Conservation (phyloP, 768 basidiomycete genomes). For the Coprinopsis marcescibilis region DNA sequence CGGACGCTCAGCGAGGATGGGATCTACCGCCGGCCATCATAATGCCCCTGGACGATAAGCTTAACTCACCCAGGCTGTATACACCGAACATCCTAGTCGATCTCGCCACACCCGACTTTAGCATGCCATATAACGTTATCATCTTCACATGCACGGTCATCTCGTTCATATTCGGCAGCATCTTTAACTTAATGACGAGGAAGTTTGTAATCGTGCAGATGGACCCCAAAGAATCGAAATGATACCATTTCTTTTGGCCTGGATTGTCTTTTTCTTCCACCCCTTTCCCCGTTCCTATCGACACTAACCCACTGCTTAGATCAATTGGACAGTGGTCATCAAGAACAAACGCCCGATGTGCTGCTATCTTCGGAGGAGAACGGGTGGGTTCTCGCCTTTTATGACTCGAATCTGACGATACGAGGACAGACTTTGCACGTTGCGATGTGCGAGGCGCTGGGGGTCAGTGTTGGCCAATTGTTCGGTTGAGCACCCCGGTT, state of each 20-base stretch:
- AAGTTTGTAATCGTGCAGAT: conserved; percentile 56
- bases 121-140: conserved; percentile 99
- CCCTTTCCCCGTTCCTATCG: not conserved
- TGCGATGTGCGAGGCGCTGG: too few relatives aligned
- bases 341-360: too few relatives aligned
- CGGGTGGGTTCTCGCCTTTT: too few relatives aligned
- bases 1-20: conserved; percentile 94
- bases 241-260: not conserved
- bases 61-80: conserved; percentile 48
- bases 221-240: not conserved
- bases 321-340: too few relatives aligned
- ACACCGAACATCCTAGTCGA: conserved; percentile 80
- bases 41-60: conserved; percentile 32
- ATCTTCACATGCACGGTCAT: conserved; percentile 91
- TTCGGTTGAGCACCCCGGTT: too few relatives aligned
- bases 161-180: conserved; percentile 87
- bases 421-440: too few relatives aligned
- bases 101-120: conserved; percentile 97
- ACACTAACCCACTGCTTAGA: not conserved
- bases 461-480: too few relatives aligned
- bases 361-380: too few relatives aligned
- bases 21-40: conserved; percentile 86
- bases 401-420: too few relatives aligned
- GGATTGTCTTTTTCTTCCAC: not conserved
- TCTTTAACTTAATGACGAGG: conserved; percentile 84